Evolutionary conservation across 2,329 filamentous ascomycete species (phyloP).

Genomic region (Claviceps sp.): DNA sequence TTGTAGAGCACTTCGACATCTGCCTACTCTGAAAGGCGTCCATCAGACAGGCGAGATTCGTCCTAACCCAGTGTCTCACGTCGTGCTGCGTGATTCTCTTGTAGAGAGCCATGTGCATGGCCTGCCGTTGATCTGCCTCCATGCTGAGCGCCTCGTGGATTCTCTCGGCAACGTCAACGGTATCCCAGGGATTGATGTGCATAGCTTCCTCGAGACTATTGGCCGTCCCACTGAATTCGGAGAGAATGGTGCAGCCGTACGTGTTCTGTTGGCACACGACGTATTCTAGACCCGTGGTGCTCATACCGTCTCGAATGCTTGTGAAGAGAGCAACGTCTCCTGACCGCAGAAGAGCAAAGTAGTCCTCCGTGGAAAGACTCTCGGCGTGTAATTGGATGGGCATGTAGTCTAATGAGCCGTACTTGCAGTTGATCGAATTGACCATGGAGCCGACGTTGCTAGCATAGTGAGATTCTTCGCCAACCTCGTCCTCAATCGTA

Average conservation of each 20-base stretch:
- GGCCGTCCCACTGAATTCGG: conserved; percentile 89
- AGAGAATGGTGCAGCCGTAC: conserved; percentile 82
- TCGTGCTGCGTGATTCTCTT: conserved; percentile 2
- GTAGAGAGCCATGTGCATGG: conserved; percentile 5
- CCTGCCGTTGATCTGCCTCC: conserved; percentile 44
- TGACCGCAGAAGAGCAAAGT: conserved; percentile 77
- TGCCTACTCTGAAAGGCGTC: not conserved
- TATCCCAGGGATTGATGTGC: conserved; percentile 92
- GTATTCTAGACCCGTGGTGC: conserved; percentile 92
- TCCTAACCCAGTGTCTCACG: conserved; percentile 3
- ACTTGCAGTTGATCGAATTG: conserved; percentile 76
- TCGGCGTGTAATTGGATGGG: conserved; percentile 93
- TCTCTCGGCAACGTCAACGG: conserved; percentile 65
- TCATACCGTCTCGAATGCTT: conserved; percentile 91
- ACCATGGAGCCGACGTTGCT: conserved; percentile 82
- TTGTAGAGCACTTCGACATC: not conserved
- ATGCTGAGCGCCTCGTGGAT: conserved; percentile 73
- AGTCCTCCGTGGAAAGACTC: conserved; percentile 77
- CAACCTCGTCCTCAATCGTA: conserved; percentile 64
- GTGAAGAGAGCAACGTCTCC: conserved; percentile 89
- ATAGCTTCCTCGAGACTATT: conserved; percentile 72
- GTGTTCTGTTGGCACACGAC: conserved; percentile 79
- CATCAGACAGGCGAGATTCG: not conserved
- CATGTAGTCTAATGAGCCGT: conserved; percentile 74
- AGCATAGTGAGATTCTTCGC: conserved; percentile 63